phyloP scores from a whole-genome alignment of 306 rosid species.

The Hippophae gyantsensis region DNA sequence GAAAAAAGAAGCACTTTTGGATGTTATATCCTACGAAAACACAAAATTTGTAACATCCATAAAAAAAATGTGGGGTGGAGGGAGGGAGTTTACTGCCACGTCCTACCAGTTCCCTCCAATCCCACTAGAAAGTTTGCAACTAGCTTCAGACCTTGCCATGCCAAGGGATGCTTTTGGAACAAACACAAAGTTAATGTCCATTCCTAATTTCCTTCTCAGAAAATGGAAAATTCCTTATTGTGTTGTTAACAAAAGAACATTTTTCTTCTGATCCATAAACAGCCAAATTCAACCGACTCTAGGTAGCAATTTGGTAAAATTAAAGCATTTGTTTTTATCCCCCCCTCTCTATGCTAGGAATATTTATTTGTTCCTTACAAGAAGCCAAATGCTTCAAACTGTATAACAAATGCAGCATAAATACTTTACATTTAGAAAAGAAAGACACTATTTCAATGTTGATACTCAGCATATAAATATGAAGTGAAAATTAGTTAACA shows the following conservation, averaged over 20 bases:
- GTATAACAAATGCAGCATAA: neutral
- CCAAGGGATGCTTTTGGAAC: too few species aligned
- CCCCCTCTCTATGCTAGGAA: neutral
- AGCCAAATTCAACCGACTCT: neutral
- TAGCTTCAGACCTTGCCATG: too few species aligned
- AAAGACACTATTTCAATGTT: neutral
- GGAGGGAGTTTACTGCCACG: too few species aligned
- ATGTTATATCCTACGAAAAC: too few species aligned
- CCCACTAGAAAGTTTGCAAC: too few species aligned
- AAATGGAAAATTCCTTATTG: neutral
- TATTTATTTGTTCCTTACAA: neutral
- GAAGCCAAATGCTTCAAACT: conserved; percentile 2
- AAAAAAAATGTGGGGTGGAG: too few species aligned
- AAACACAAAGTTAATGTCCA: neutral
- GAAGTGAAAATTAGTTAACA: neutral
- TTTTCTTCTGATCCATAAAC: too few species aligned
- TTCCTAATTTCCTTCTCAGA: neutral
- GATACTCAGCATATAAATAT: neutral
- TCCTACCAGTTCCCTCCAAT: too few species aligned
- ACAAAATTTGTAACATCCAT: too few species aligned
- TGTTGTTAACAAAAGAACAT: too few species aligned
- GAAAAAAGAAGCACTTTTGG: too few species aligned
- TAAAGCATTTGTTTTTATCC: neutral
- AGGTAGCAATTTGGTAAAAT: neutral
- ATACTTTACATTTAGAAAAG: neutral